Conservation (phyloP, 2,329 filamentous ascomycete genomes). For the Colletotrichum sp. region DNA sequence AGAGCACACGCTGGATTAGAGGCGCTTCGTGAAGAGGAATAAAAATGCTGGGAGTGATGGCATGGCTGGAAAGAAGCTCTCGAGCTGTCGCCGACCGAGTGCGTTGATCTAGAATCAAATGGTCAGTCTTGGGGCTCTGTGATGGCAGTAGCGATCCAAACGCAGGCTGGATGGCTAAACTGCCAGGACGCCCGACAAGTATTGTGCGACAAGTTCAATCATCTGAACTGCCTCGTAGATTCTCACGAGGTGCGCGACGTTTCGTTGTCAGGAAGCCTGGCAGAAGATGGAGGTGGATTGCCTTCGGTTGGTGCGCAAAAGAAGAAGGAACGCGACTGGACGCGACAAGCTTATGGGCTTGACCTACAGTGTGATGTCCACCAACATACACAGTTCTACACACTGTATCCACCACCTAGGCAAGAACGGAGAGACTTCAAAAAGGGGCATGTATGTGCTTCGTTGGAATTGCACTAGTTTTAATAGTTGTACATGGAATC, state of each 20-base stretch:
- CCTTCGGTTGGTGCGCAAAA: not conserved
- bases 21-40: not conserved
- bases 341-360: not conserved
- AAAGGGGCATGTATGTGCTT: not conserved
- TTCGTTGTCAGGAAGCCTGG: not conserved
- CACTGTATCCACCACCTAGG: not conserved
- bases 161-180: not conserved
- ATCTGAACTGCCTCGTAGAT: not conserved
- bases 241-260: not conserved
- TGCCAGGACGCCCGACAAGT: not conserved
- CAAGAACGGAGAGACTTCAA: not conserved
- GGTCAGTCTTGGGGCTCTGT: not conserved
- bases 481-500: not conserved
- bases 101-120: not conserved
- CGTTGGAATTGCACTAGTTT: not conserved
- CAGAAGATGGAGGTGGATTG: not conserved
- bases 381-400: accelerated
- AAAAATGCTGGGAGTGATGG: not conserved
- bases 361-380: not conserved
- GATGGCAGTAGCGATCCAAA: not conserved
- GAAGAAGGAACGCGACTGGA: not conserved
- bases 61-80: not conserved
- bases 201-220: not conserved
- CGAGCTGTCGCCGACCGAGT: not conserved
- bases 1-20: not conserved